Evolutionary conservation across 2,329 filamentous ascomycete genomes (phyloP).

Genomic region (Tolypocladium nubicola): DNA sequence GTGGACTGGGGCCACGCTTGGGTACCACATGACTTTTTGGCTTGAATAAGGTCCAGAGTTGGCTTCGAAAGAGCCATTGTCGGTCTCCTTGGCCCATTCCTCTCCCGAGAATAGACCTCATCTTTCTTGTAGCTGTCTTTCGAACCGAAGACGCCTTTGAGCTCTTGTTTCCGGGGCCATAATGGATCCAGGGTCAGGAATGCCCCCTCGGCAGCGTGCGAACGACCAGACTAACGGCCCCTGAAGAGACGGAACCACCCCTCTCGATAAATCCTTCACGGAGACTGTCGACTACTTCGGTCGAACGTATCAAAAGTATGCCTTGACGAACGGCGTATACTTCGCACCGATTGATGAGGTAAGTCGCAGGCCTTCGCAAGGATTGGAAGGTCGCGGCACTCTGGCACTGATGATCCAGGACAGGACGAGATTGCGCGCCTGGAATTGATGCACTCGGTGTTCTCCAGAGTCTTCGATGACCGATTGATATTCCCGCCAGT

Average conservation of each 20-base stretch:
- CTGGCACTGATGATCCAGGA: slow-evolving; percentile 1
- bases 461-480: slow-evolving; percentile 54
- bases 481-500: slow-evolving; percentile 62
- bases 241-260: slow-evolving; percentile 35
- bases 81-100: background rate
- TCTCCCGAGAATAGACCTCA: background rate
- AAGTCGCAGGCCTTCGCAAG: slow-evolving; percentile 12
- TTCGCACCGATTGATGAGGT: slow-evolving; percentile 65
- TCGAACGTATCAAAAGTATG: slow-evolving; percentile 56
- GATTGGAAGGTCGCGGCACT: background rate
- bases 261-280: slow-evolving; percentile 47
- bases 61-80: background rate
- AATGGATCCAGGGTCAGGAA: slow-evolving; percentile 22
- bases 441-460: slow-evolving; percentile 50
- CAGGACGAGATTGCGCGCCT: slow-evolving; percentile 60
- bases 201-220: slow-evolving; percentile 1
- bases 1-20: slow-evolving; percentile 19
- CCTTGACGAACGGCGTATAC: slow-evolving; percentile 53
- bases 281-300: slow-evolving; percentile 51
- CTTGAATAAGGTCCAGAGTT: slow-evolving; percentile 2
- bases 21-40: slow-evolving; percentile 19
- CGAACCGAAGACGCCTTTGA: background rate
- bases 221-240: slow-evolving; percentile 12
- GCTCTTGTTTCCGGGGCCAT: background rate
- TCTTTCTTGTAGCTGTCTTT: background rate